Evolutionary conservation across 2,329 filamentous ascomycete genomes (phyloP), one percentile per base, ranked within the genome.

Genomic region (Monosporascus sp.): DNA sequence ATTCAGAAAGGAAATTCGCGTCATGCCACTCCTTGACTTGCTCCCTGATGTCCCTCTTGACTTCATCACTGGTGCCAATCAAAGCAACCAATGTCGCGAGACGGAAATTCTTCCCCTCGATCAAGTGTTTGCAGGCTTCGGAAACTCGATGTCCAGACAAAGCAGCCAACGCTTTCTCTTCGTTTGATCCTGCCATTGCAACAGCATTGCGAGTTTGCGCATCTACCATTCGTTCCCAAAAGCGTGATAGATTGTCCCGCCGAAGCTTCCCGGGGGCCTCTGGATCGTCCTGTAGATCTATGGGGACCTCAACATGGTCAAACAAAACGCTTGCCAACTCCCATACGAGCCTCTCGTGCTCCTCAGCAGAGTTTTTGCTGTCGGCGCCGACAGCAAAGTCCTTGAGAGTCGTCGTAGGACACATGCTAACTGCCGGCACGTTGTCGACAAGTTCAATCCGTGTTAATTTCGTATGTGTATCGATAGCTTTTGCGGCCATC

Each of bases 1-100:
- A 91, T 68, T 99, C 95, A 1, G 91, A 89, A 19, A 96, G 81
- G 47, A 93, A 84, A 65, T 91, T 90, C 37, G 89, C 84, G 27
- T 89, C 82, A 37, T 86, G 84, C 94, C 94, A 99, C 49, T 88
- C 85, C 55, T 86, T 83, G 50, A 99, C 79, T 68, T 99, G 94
- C 52, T 85, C 79, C 24, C 78, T 78, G 74, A 97, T 89, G 57
- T 93, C 87, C 56, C 82, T 82, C 65, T 86, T 88, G 52, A 86
- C 83, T 2, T 76, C 76, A 49, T 84, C 77, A 64, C 88, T 88
- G 16, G 83, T 83, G 37, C 90, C 91, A 63, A 97, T 88, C 56
- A 96, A 84, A 11, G 94, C 79, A 31, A 97, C 78, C 41, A 97
- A 77, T 1, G 89, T 92, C 5, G 89, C 90, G n/a, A 97, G 80